These are phyloP conservation scores for Rhizophagus sp. DNA, from an alignment of 192 early-diverging fungal genomes.

Conservation along the genomic window DNA sequence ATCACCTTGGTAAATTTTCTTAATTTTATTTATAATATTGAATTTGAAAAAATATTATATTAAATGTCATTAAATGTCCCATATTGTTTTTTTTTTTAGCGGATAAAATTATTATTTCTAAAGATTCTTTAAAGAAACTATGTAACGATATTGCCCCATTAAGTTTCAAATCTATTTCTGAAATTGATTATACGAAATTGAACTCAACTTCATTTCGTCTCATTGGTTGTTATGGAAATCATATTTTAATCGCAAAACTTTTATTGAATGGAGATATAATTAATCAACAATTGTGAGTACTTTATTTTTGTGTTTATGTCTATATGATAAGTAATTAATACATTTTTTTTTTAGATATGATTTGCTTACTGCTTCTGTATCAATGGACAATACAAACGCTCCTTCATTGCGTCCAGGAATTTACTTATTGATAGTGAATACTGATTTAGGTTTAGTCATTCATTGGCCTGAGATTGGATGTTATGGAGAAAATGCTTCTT, in stretches of 20 bases:
- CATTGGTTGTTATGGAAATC: slow-evolving; percentile 21
- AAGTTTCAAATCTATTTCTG: slow-evolving; percentile 10
- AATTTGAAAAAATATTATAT: no score
- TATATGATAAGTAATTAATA: neutral
- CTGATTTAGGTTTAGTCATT: slow-evolving; percentile 23
- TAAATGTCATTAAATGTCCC: no score
- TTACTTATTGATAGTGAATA: slow-evolving; percentile 14
- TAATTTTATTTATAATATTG: neutral
- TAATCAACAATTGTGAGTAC: neutral
- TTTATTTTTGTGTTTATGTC: neutral
- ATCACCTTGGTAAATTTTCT: slow-evolving; percentile 9
- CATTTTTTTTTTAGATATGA: neutral
- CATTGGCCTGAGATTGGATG: slow-evolving; percentile 25
- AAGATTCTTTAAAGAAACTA: slow-evolving; percentile 6
- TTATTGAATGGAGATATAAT: neutral
- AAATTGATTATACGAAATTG: neutral
- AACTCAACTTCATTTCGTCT: slow-evolving; percentile 1
- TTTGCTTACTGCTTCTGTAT: neutral
- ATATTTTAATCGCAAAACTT: neutral
- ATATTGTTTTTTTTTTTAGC: neutral
- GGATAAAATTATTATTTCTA: slow-evolving; percentile 13
- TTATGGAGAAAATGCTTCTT: slow-evolving; percentile 24
- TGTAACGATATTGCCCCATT: slow-evolving; percentile 11
- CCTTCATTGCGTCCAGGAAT: neutral
- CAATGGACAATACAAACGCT: neutral